Evolutionary conservation across 768 basidiomycete species (phyloP), one percentile per base, ranked within the genome.

Genomic region (Mycena venus): DNA sequence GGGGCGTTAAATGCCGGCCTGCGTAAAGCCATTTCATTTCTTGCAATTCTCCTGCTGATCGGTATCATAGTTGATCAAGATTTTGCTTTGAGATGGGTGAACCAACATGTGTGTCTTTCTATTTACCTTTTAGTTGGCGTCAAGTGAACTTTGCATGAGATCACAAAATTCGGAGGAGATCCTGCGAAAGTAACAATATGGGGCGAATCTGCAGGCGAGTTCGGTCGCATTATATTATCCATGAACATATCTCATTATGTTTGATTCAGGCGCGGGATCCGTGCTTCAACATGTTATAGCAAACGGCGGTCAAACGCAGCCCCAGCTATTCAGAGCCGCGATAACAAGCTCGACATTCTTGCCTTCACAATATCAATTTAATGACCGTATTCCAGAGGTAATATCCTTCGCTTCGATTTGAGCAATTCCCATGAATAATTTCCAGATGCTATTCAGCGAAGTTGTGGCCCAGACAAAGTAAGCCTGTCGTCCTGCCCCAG

Each of bases 261-360:
- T 51, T 25, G 11, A 44, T 31, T 12, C 31, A 83, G 83, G 83
- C 49, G 84, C 78, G 11, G 84, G 83, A 14, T 84, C 84, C 0
- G 84, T 84, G 12, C 36, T 84, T 4, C 84, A 84, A 42, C 84
- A 84, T 12, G 25, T 84, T 17, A 74, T 84, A 6, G 84, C 84
- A 19, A 72, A 84, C 15, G 76, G 75, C 12, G 85, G 85, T 6
- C 75, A 80, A 40, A 85, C 83, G 0, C 58, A 81, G 42, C 85
- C 83, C 0, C 79, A 79, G 19, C 61, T 85, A 0, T 85, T 85
- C 68, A 73, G 75, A 42, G 75, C 49, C 19, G 84, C 81, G 5
- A 83, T 85, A 10, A 82, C 84, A 9, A 84, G 83, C 58, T 85
- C 84, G 4, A 77, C 79, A 0, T 83, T 77, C 75, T 64, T 86